A percentile compares a stretch with the other conserved stretches of the same genome.
Evolutionary conservation across 2,329 filamentous ascomycete species (phyloP).

Genomic region (Taxawa tesnikishii): DNA sequence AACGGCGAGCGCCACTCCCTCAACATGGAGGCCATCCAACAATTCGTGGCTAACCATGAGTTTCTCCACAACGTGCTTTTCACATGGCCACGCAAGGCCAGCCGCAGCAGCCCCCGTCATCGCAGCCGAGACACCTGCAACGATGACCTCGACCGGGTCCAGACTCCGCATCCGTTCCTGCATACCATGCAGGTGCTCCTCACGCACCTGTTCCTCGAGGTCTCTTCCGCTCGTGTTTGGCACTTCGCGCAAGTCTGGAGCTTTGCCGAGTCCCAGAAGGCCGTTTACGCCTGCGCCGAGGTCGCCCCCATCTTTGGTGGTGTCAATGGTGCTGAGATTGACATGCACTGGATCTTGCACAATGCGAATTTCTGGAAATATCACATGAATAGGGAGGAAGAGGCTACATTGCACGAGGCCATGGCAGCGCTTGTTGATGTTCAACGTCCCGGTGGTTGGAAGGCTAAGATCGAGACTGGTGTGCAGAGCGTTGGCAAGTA

Average conservation of each 20-base stretch:
- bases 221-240: neutral
- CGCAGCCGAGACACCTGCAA: neutral
- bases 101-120: neutral
- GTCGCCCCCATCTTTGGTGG: constrained; percentile 29
- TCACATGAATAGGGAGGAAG: too few species aligned
- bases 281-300: constrained; percentile 26
- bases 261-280: constrained; percentile 33
- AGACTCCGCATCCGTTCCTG: constrained; percentile 9
- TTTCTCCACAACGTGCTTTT: constrained; percentile 8
- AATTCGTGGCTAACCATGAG: constrained; percentile 17
- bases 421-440: neutral
- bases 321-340: constrained; percentile 22
- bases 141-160: neutral
- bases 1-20: constrained; percentile 15
- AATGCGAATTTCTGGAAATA: constrained; percentile 41
- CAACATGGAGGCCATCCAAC: constrained; percentile 20
- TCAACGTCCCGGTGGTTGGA: constrained; percentile 18
- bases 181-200: constrained; percentile 18
- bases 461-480: constrained; percentile 20
- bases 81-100: neutral
- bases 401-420: neutral
- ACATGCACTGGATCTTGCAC: constrained; percentile 35
- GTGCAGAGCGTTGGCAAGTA: constrained; percentile 24
- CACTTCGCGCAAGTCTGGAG: constrained; percentile 9
- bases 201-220: constrained; percentile 10